Base-by-base conservation (phyloP, 257 asterid species). In the Solanum rostratum region DNA sequence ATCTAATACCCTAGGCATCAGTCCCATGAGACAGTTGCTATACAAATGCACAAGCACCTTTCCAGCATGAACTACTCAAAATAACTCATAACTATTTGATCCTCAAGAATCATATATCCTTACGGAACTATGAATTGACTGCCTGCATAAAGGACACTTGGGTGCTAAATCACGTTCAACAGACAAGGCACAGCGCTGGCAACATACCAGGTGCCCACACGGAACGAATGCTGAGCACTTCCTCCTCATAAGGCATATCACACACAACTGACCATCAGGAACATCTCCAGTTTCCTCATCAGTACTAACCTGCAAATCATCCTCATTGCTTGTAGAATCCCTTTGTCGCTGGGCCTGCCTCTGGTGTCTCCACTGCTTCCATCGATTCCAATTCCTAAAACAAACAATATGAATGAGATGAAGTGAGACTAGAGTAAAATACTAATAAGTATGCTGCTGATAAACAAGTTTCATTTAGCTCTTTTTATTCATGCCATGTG, bases 181-280 rank as follows among this genome's bases (percentile, higher is more conserved):
- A 45, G 92, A 87, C 84, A 90, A 89, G 60, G 98, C 98, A 80
- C 98, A 94, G 22, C 90, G 92, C 59, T 91, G 98, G 89, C 99
- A 97, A 84, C 98, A 97, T 84, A 92, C 98, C 30, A 91, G 89
- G 87, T 97, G 99, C 14, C 98, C 99, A 71, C 99, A 97, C 1
- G 99, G 99, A 78, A 95, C 81, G 65, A 97, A 97, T 74, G 98
- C 99, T 73, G 97, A 93, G 2, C 92, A 89, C 22, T 95, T 91
- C 89, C 98, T 94, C 80, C 98, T 92, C 90, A 84, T 88, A 37
- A 95, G 87, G 90, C 99, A 97, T 54, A 94, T 86, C 59, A 93
- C 99, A 82, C 99, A 97, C 45, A 97, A 89, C 90, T 92, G 97
- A 24, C 98, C 98, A 59, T 94, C 98, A 0, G 94, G 92, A 70